Base-by-base conservation (phyloP, 805 yeast species). In the Ogataea wickerhamii region DNA sequence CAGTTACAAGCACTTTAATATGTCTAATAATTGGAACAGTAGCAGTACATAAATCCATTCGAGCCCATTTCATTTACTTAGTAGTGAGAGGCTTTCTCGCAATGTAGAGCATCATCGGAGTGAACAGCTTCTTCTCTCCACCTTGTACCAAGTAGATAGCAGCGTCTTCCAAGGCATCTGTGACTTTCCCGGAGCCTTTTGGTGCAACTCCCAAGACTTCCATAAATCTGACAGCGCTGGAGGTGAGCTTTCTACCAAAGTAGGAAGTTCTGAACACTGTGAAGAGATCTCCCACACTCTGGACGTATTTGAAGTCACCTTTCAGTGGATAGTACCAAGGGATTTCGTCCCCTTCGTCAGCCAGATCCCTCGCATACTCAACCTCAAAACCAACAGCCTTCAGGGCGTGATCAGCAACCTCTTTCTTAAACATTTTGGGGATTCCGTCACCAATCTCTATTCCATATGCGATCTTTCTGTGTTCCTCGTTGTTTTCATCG, bases 381-480 rank as follows among this genome's bases (percentile, higher is more conserved):
- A 93, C 68, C 53, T 86, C 82, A 62, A 93, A 93, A 11, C 98
- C 98, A 48, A 87, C 96, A 33, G 71, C 73, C 63, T 77, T 73
- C 56, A 93, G 74, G 19, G 98, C 98, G 41, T 83, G 67, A 61
- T 80, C 83, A 25, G 98, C 98, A 54, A 87, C 96, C 47, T 79
- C 76, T 47, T 79, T 77, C 54, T 71, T 66, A 76, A 76, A 87
- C 98, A 93, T 93, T 71, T 91, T 88, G 60, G 98, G 98, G 55
- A 93, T 93, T 69, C 98, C 98, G 63, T 93, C 97, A 60, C 98
- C 98, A 47, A 91, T 76, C 71, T 93, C 98, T 52, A 93, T 93
- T 63, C 96, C 98, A 66, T 91, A 91, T 22, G 95, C 93, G 49
- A 93, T 86, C 61, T 82, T 83, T 67, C 96, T 85, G 70, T 93